Percentiles rank a stretch among this genome's conserved stretches.
phyloP scores from a whole-genome alignment of 495 filamentous ascomycete species.

The Wilcoxina mikolae region DNA sequence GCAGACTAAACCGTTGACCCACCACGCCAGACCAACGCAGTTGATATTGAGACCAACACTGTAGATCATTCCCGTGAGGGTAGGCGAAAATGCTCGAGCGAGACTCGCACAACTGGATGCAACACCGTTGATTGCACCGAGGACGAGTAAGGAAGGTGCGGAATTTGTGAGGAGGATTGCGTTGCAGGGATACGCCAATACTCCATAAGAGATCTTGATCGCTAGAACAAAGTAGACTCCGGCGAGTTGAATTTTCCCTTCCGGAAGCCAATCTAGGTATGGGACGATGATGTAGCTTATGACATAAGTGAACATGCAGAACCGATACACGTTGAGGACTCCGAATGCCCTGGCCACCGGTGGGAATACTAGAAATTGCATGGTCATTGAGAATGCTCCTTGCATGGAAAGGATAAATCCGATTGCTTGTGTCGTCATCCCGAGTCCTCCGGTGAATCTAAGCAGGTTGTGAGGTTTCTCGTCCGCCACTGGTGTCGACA shows the following conservation, averaged over 20 bases:
- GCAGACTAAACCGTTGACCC: constrained; percentile 66
- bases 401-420: constrained; percentile 78
- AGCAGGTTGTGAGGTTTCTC: constrained; percentile 41
- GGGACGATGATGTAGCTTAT: constrained; percentile 74
- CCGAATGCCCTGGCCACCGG: constrained; percentile 56
- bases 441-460: constrained; percentile 78
- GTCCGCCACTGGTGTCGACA: constrained; percentile 54
- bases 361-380: constrained; percentile 71
- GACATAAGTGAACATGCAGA: constrained; percentile 70
- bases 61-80: constrained; percentile 73
- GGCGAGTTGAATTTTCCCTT: constrained; percentile 44
- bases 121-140: constrained; percentile 86
- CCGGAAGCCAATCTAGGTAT: constrained; percentile 73
- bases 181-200: constrained; percentile 73
- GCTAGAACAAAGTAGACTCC: constrained; percentile 62
- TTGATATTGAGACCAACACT: constrained; percentile 61
- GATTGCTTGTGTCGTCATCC: constrained; percentile 62
- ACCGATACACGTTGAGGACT: constrained; percentile 60
- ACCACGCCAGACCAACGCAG: constrained; percentile 81
- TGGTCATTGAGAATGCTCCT: constrained; percentile 74
- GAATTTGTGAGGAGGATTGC: constrained; percentile 74
- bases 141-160: constrained; percentile 59
- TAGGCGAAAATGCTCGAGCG: constrained; percentile 73
- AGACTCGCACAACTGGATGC: constrained; percentile 81
- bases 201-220: constrained; percentile 77